Base-by-base conservation (phyloP, 257 asterid genomes). In the Vinca minor region DNA sequence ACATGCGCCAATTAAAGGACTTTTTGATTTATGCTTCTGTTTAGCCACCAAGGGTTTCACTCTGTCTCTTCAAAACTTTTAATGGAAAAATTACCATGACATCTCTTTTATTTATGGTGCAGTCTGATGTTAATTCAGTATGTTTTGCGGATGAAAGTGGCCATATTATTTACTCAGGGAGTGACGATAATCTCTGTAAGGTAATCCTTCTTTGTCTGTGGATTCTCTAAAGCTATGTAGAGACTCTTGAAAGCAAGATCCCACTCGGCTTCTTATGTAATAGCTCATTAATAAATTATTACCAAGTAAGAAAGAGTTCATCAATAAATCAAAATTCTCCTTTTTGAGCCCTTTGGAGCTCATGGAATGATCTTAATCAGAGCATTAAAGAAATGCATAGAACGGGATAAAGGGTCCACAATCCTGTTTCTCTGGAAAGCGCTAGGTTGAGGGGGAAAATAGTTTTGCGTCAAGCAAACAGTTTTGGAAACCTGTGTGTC, bases 111-210 rank as follows among this genome's bases (percentile, higher is more conserved):
- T 44, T 65, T 68, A 50, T 50, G 55, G 18, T 79, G 81, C 94
- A 91, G 96, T 78, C 95, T 52, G 97, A 91, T 73, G 97, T 91
- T 59, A 91, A 91, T 72, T 71, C 94, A 1, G 97, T 91, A 12
- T 87, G 97, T 75, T 91, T 91, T 80, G 97, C 95, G 67, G 97
- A 91, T 80, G 97, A 85, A 79, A 83, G 86, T 69, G 87, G 96
- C 39, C 86, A 84, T 73, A 90, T 91, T 32, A 88, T 91, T 53
- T 91, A 85, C 74, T 91, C 97, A 36, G 97, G 97, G 65, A 78
- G 97, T 42, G 96, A 91, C 20, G 97, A 91, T 77, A 84, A 78
- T 68, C 79, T 85, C 63, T 86, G 95, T 74, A 91, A 91, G 97
- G 97, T 87, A 70, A 65, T 41, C 35, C 35, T 39, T 55, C 10